A percentile compares a stretch with the other conserved stretches of the same genome.
Evolutionary conservation across 345 rosid genomes (phyloP).

Genomic region (Bruguiera sexangula): DNA sequence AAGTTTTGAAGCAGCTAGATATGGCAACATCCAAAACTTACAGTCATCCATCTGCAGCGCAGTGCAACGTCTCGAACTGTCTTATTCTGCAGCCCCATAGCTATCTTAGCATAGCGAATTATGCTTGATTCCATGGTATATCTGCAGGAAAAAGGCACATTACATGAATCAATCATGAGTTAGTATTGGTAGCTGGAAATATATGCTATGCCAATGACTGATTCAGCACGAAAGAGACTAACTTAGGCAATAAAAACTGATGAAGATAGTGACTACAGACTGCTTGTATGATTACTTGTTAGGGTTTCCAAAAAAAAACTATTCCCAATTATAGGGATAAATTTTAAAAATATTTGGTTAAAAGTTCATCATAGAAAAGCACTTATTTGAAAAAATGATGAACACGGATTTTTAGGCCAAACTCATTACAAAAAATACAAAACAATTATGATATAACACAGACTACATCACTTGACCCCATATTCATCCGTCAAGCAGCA

Average conservation of each 20-base stretch:
- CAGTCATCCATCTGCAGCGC: constrained; percentile 73
- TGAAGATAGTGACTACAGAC: background rate
- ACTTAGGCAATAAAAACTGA: background rate
- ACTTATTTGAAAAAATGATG: too few species aligned
- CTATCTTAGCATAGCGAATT: constrained; percentile 60
- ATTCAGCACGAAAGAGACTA: too few species aligned
- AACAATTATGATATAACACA: too few species aligned
- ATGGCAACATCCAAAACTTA: constrained; percentile 33
- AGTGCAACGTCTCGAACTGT: constrained; percentile 73
- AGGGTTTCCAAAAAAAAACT: too few species aligned
- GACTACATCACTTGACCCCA: too few species aligned
- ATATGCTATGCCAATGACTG: too few species aligned
- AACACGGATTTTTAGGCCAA: too few species aligned
- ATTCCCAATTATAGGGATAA: too few species aligned
- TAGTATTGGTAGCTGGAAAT: background rate
- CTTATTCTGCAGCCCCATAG: constrained; percentile 45
- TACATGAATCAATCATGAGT: background rate
- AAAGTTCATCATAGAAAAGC: too few species aligned
- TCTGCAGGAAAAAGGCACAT: constrained; percentile 32
- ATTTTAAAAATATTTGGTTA: too few species aligned
- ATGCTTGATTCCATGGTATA: constrained; percentile 36
- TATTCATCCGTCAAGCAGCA: too few species aligned
- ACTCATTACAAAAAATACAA: too few species aligned
- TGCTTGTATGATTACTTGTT: background rate
- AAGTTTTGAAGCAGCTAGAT: constrained; percentile 5